phyloP scores from a whole-genome alignment of 1,139 yeast species.

The Candida sp. region DNA sequence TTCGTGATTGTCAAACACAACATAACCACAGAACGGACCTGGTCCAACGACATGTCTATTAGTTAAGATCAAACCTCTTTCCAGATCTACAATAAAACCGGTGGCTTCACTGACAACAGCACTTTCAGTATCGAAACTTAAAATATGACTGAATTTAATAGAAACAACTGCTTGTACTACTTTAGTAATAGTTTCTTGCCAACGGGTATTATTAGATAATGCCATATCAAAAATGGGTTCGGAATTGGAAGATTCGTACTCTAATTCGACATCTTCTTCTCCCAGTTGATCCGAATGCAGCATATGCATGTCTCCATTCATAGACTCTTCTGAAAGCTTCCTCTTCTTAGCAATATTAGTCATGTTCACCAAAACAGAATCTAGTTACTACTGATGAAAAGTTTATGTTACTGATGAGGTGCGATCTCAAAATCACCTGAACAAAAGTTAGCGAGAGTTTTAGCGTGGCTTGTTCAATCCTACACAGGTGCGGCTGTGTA shows the following conservation, averaged over 20 bases:
- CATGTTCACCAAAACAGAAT: conserved; percentile 5
- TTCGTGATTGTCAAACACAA: conserved; percentile 92
- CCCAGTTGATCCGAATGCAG: conserved; percentile 1
- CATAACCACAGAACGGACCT: conserved; percentile 90
- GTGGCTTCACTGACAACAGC: conserved; percentile 88
- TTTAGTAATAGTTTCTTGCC: conserved; percentile 81
- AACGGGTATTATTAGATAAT: conserved; percentile 22
- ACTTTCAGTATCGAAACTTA: conserved; percentile 81
- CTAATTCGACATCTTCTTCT: conserved; percentile 11
- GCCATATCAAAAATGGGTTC: conserved; percentile 13
- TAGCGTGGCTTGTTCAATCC: neutral
- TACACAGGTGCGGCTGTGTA: neutral
- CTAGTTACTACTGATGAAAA: neutral
- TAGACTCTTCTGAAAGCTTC: conserved; percentile 10
- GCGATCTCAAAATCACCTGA: neutral
- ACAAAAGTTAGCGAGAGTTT: no score
- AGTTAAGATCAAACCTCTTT: conserved; percentile 78
- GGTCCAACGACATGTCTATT: conserved; percentile 96
- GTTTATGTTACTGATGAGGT: neutral
- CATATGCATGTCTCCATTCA: conserved; percentile 8
- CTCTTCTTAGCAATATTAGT: conserved; percentile 12
- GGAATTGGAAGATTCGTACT: conserved; percentile 12
- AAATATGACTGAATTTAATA: conserved; percentile 84
- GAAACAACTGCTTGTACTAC: conserved; percentile 89
- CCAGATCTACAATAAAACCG: conserved; percentile 90